Conservation (phyloP, 495 filamentous ascomycete species). For the Lentithecium fluviatile region DNA sequence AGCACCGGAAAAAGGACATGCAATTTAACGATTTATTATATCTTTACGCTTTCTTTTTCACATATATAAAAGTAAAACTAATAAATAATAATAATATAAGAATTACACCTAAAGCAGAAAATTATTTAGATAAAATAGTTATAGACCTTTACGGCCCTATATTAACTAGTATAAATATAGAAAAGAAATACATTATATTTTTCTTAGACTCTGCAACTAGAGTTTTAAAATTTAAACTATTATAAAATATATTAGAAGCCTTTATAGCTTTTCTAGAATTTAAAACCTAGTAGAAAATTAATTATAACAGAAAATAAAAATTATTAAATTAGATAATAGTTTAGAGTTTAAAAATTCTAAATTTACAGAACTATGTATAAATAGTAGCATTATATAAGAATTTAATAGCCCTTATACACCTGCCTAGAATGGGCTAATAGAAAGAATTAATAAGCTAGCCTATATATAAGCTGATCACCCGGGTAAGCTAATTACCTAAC, state of each 20-base stretch:
- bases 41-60: too few relatives aligned
- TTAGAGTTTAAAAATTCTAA: neutral
- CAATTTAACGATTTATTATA: too few relatives aligned
- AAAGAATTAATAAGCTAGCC: slow-evolving; percentile 1
- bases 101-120: too few relatives aligned
- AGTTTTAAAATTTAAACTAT: neutral
- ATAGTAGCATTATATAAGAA: neutral
- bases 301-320: neutral
- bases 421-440: neutral
- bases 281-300: neutral
- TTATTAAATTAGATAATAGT: too few relatives aligned
- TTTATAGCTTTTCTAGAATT: neutral
- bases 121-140: neutral
- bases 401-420: too few relatives aligned
- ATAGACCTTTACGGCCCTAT: neutral
- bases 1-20: too few relatives aligned
- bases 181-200: neutral
- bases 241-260: neutral
- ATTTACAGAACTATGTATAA: neutral
- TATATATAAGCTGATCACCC: too few relatives aligned
- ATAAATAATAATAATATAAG: too few relatives aligned
- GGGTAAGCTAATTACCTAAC: too few relatives aligned
- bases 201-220: too few relatives aligned
- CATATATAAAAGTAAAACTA: too few relatives aligned
- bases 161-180: neutral